Evolutionary conservation across 305 asterid genomes (phyloP), one percentile per base, ranked within the genome.

Genomic region (Caryopteris hybrid): DNA sequence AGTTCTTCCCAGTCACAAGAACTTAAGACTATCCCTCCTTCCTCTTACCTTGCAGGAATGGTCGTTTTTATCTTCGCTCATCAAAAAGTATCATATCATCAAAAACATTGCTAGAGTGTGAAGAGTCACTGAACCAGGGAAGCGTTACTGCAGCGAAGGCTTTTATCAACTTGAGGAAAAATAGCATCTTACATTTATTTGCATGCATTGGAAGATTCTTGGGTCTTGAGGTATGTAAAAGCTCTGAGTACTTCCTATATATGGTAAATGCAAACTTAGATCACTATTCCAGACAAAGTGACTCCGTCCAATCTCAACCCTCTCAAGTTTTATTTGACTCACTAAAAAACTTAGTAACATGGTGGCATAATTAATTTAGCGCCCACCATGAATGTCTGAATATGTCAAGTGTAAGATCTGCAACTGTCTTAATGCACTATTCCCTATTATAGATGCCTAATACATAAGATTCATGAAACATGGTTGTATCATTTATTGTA

Each of bases 61-160:
- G 99, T 13, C 95, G 86, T 72, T 89, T 91, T 78, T 81, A 85
- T 78, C 94, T 95, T 76, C 95, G 78, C 58, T 81, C 98, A n/a
- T 83, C 96, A 59, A 89, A 84, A 81, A 92, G 85, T 88, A 77
- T 85, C 62, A 79, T 92, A 72, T 80, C 95, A 53, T 73, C 91
- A 48, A 80, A 85, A 66, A 81, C 84, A 71, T 73, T 92, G 76
- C 62, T 76, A 22, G 99, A 88, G 73, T 90, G 91, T 77, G 99
- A 95, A 88, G 98, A 92, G 71, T 89, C 95, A 76, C 74, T 95
- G 75, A 95, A 88, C 85, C 98, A 89, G 79, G 86, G 97, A 83
- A 89, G 83, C 73, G 83, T 81, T 78, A 80, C 90, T 34, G 90
- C 99, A 42, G 86, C 84, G 57, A 87, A 88, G 60, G 89, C 90